Evolutionary conservation across 2,329 filamentous ascomycete genomes (phyloP), one percentile per base, ranked within the genome.

Genomic region (Stagonosporopsis tanaceti): DNA sequence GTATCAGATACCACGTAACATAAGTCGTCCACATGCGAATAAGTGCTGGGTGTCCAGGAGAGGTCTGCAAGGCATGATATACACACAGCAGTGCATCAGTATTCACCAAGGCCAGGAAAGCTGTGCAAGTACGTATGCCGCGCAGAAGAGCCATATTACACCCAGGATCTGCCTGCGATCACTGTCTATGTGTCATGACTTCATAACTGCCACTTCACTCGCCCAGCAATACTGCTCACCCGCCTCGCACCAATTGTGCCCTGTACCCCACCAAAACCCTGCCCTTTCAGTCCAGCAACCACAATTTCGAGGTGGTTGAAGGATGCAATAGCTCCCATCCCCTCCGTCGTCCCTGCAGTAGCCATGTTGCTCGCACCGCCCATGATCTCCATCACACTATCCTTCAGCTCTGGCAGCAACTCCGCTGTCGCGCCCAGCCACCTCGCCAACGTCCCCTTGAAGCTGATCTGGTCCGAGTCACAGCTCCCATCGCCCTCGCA

Each of bases 381-480:
- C 17, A 69, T 56, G 17, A 71, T 47, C 1, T 46, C 48, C 24
- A 39, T 39, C 38, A 68, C 57, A 15, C 64, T 59, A 2, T 55
- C 56, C 27, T 38, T 47, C 4, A 69, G 38, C 14, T 65, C 62
- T 7, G 68, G 67, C 35, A 69, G n/a, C 3, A 69, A 15, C 20
- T 52, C 53, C 0, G 68, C 68, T 7, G 64, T 65, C 3, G 67
- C 65, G 15, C 70, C 70, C 53, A 72, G 32, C 66, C 66, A 71
- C n/a, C 69, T 51, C 12, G 69, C 69, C 50, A 72, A 42, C 17
- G 64, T 55, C 0, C 66, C 70, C 54, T 91, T 91, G 82, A 90
- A 90, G n/a, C 84, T 86, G 64, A 83, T 83, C 81, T 89, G 88
- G 75, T 91, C 89, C 47, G 78, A 82, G 72, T 88, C 85, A 73